A percentile compares a stretch with the other conserved stretches of the same genome.
Evolutionary conservation across 2,329 filamentous ascomycete species (phyloP).

Genomic region (Diaporthe aspalathi): DNA sequence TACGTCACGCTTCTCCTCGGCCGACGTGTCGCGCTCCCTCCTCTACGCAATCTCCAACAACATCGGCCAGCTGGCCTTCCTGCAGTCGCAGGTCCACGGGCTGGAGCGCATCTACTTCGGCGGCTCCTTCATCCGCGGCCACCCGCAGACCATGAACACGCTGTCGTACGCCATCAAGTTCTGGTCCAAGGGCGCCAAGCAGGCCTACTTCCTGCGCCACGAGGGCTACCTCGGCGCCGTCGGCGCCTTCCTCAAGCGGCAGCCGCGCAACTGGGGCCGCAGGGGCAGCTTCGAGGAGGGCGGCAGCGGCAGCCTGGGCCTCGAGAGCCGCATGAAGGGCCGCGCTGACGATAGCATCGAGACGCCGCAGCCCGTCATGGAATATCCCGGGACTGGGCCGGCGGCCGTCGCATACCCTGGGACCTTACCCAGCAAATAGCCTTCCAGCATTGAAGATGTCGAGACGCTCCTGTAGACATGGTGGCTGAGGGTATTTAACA

Average conservation of each 20-base stretch:
- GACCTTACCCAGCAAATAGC: not conserved
- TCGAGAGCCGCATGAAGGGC: constrained; percentile 47
- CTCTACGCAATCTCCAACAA: constrained; percentile 98
- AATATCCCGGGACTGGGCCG: constrained; percentile 32
- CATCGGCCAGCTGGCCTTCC: constrained; percentile 95
- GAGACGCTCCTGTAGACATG: not conserved
- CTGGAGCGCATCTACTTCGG: constrained; percentile 97
- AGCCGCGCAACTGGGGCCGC: constrained; percentile 91
- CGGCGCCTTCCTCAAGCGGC: constrained; percentile 91
- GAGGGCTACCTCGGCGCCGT: constrained; percentile 96
- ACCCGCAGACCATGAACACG: constrained; percentile 98
- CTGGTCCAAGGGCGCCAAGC: constrained; percentile 91
- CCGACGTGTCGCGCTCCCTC: constrained; percentile 90
- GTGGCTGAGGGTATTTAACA: not conserved
- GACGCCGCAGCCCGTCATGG: constrained; percentile 26
- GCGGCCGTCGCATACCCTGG: constrained; percentile 15
- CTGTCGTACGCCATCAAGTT: constrained; percentile 97
- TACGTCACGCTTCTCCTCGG: constrained; percentile 71
- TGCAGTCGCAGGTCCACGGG: constrained; percentile 96
- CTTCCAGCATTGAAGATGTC: not conserved
- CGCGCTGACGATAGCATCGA: constrained; percentile 31
- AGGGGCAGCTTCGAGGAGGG: constrained; percentile 77
- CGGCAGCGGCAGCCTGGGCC: constrained; percentile 35
- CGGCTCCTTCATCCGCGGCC: constrained; percentile 94
- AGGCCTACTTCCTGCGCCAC: constrained; percentile 95